phyloP scores from a whole-genome alignment of 1,284 basidiomycete genomes.

The Sanghuangporus baumii region DNA sequence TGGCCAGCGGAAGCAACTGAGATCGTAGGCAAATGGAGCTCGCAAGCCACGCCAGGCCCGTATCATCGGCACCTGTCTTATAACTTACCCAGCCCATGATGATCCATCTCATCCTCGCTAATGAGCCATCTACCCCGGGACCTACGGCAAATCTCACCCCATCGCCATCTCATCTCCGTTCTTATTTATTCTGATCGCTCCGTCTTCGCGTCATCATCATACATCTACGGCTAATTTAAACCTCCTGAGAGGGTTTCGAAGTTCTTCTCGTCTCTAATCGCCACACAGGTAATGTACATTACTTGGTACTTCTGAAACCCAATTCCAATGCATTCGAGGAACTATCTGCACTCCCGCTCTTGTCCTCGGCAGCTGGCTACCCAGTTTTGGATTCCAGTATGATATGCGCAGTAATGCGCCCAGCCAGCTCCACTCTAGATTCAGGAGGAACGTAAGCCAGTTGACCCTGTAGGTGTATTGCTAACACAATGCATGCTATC shows the following conservation, averaged over 20 bases:
- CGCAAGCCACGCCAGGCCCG: conserved; percentile 1
- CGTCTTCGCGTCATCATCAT: neutral
- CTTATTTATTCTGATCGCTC: neutral
- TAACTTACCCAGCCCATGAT: conserved; percentile 4
- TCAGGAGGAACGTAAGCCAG: conserved; percentile 1
- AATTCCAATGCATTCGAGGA: neutral
- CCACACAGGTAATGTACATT: neutral
- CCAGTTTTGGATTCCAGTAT: too few species aligned
- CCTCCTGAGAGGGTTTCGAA: neutral
- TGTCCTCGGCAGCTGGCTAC: neutral
- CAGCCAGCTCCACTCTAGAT: neutral
- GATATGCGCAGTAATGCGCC: neutral
- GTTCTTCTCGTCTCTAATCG: neutral
- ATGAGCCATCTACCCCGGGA: neutral
- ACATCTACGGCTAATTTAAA: neutral
- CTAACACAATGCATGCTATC: neutral
- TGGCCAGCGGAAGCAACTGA: neutral
- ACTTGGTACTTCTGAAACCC: neutral
- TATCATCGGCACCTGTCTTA: conserved; percentile 5
- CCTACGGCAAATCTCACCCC: neutral
- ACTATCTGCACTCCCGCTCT: neutral
- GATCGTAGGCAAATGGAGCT: conserved; percentile 1
- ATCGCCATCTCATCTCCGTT: conserved; percentile 3
- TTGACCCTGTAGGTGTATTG: neutral
- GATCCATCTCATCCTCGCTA: conserved; percentile 4